A percentile compares a stretch with the other conserved stretches of the same genome.
These are phyloP conservation scores for Xerocomus spinulosus DNA, from an alignment of 768 basidiomycete genomes.

Conservation along the genomic window DNA sequence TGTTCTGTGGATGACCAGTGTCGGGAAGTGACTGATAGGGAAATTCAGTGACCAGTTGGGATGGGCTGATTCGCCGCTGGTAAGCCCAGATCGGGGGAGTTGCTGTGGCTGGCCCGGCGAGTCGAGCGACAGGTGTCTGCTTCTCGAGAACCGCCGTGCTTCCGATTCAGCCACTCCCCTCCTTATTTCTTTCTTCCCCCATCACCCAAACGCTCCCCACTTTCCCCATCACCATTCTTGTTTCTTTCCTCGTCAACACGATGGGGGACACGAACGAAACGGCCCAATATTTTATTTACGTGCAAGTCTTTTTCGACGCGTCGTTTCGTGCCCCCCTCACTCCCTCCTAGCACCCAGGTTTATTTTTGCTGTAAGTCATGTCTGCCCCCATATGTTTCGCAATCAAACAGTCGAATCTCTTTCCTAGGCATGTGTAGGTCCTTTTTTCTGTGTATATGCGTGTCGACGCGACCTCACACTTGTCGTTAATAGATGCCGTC, in stretches of 20 bases:
- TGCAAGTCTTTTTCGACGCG: slow-evolving; percentile 35
- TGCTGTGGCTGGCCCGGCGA: slow-evolving; percentile 21
- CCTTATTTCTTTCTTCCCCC: slow-evolving; percentile 26
- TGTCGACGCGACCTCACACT: background rate
- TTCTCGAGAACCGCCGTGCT: slow-evolving; percentile 29
- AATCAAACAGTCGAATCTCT: slow-evolving; percentile 26
- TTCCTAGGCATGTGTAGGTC: slow-evolving; percentile 64
- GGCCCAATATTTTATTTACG: slow-evolving; percentile 74
- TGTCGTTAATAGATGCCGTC: slow-evolving; percentile 57
- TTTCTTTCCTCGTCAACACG: slow-evolving; percentile 18
- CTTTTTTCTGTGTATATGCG: slow-evolving; percentile 18
- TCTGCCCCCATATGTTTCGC: slow-evolving; percentile 10
- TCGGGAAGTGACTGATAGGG: background rate
- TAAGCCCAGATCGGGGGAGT: slow-evolving; percentile 30
- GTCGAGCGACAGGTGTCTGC: slow-evolving; percentile 20
- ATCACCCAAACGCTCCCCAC: slow-evolving; percentile 5
- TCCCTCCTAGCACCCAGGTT: slow-evolving; percentile 49
- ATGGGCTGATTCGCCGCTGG: slow-evolving; percentile 24
- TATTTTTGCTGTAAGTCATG: slow-evolving; percentile 76
- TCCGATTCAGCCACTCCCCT: slow-evolving; percentile 21
- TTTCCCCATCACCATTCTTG: slow-evolving; percentile 6
- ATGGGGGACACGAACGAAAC: slow-evolving; percentile 50
- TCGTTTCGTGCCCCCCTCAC: slow-evolving; percentile 10
- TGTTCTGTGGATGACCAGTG: background rate
- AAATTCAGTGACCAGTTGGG: slow-evolving; percentile 16